phyloP scores from a whole-genome alignment of 805 yeast species.

The Nakazawaea wickerhamii region DNA sequence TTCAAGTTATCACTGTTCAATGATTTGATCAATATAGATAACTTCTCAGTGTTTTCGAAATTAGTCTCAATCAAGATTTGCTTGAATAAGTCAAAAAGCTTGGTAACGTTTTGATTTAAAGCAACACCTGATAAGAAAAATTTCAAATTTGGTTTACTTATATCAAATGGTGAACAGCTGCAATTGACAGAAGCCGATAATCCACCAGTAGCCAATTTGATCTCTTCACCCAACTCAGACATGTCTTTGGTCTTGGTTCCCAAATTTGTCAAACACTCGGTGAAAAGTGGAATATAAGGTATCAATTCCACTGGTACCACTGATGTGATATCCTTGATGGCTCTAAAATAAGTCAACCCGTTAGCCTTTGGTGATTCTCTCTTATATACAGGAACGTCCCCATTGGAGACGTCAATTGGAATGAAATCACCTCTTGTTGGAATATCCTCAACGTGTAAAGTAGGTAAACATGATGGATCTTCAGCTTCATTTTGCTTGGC shows the following conservation, averaged over 20 bases:
- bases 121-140: conserved; percentile 65
- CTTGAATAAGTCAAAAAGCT: conserved; percentile 60
- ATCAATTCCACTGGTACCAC: conserved; percentile 55
- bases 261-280: conserved; percentile 73
- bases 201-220: conserved; percentile 83
- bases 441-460: conserved; percentile 70
- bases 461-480: conserved; percentile 76
- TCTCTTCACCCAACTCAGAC: conserved; percentile 80
- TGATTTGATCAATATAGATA: conserved; percentile 66
- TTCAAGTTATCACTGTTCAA: conserved; percentile 74
- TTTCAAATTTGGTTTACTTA: conserved; percentile 42
- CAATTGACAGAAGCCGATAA: conserved; percentile 57
- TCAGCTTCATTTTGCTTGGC: conserved; percentile 63
- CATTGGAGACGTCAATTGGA: conserved; percentile 25
- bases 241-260: conserved; percentile 74
- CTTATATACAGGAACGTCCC: conserved; percentile 27
- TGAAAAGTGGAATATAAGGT: conserved; percentile 70
- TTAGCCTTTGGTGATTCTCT: conserved; percentile 46
- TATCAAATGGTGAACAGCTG: conserved; percentile 47
- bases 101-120: conserved; percentile 54
- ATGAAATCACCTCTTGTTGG: conserved; percentile 44
- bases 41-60: conserved; percentile 59
- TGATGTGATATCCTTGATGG: conserved; percentile 50
- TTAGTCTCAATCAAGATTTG: conserved; percentile 68
- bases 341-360: conserved; percentile 74